phyloP scores from a whole-genome alignment of 163 green algal species.

The Chlorella variabilis region DNA sequence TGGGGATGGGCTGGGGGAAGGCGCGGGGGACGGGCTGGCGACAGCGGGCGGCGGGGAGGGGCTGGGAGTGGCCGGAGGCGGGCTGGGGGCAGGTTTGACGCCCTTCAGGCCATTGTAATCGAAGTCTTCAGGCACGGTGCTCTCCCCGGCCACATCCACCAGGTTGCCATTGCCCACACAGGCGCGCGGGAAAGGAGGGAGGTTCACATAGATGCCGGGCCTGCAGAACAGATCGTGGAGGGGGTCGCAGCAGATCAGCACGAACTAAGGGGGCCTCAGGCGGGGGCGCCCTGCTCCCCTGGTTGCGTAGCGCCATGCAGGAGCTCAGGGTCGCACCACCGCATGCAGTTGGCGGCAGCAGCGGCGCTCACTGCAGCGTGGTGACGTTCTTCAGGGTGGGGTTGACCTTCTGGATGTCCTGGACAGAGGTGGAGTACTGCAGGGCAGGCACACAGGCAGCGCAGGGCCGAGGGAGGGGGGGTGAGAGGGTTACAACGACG shows the following conservation, averaged over 20 bases:
- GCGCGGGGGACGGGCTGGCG: background rate
- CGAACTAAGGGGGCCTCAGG: too few relatives aligned
- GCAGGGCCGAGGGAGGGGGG: background rate
- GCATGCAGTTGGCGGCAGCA: background rate
- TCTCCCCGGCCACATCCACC: constrained; percentile 6
- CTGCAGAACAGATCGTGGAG: background rate
- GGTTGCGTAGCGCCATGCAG: too few relatives aligned
- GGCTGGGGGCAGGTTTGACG: background rate
- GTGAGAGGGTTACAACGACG: background rate
- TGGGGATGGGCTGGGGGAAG: too few relatives aligned
- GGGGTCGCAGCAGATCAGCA: background rate
- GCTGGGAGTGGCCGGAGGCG: too few relatives aligned
- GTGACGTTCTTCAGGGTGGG: constrained; percentile 19
- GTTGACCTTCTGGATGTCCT: constrained; percentile 12
- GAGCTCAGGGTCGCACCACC: too few relatives aligned
- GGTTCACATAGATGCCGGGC: constrained; percentile 16
- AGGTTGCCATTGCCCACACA: constrained; percentile 20
- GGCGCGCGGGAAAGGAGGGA: background rate
- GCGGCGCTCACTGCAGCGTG: constrained; percentile 27
- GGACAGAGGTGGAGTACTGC: constrained; percentile 26
- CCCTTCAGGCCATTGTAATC: constrained; percentile 18
- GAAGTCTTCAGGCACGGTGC: background rate
- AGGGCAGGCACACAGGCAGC: background rate
- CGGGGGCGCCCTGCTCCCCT: too few relatives aligned
- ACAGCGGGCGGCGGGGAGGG: background rate